Evolutionary conservation across 179 eudicot genomes (phyloP).

Genomic region (Beta macrorhiza): DNA sequence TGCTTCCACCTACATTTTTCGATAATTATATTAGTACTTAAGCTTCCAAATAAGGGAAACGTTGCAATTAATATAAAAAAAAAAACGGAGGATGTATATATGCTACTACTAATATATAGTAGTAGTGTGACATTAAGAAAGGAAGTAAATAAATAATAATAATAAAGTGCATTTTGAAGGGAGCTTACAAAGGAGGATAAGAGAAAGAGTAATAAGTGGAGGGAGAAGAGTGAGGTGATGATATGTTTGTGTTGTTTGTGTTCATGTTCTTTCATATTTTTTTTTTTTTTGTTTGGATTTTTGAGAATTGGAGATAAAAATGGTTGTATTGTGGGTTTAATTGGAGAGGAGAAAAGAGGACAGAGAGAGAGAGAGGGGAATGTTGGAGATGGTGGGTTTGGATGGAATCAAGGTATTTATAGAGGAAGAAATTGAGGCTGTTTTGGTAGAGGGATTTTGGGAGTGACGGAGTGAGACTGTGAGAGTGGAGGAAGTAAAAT

Average conservation of each 20-base stretch:
- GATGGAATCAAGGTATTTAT: slow-evolving; percentile 24
- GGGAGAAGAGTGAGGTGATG: slow-evolving; percentile 30
- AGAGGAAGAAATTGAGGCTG: slow-evolving; percentile 6
- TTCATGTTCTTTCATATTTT: slow-evolving; percentile 20
- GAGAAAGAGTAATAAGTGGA: slow-evolving; percentile 25
- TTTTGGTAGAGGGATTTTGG: neutral
- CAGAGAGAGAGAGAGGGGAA: slow-evolving; percentile 6
- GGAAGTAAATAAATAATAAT: neutral
- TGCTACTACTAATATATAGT: too few species aligned
- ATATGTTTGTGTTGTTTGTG: slow-evolving; percentile 9
- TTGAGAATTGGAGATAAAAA: too few species aligned
- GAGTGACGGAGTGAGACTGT: neutral
- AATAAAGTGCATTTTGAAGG: neutral
- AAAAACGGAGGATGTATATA: too few species aligned
- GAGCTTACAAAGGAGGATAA: slow-evolving; percentile 37
- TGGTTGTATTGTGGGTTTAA: neutral
- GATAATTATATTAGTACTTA: neutral
- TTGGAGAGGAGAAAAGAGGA: neutral
- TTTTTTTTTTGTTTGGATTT: neutral
- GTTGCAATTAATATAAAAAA: neutral
- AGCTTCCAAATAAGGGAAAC: too few species aligned
- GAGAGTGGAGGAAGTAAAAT: neutral
- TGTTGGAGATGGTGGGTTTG: slow-evolving; percentile 31
- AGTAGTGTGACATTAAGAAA: neutral
- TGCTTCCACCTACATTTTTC: slow-evolving; percentile 13